Evolutionary conservation across 441 rosid genomes (phyloP).

Genomic region (Kokia cookei): DNA sequence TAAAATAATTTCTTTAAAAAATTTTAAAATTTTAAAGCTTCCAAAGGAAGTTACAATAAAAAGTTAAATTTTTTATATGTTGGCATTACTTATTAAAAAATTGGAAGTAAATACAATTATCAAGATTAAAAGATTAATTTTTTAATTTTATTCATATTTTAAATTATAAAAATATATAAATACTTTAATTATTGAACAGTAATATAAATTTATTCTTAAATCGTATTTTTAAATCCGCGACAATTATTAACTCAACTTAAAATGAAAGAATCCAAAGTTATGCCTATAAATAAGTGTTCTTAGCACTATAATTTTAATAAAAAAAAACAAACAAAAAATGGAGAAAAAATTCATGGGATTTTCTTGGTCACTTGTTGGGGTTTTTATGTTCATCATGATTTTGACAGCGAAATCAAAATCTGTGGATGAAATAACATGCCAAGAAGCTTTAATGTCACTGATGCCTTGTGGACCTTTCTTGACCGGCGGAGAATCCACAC

Average conservation of each 20-base stretch:
- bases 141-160: no score
- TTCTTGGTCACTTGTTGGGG: background rate
- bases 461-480: conserved; percentile 9
- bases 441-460: background rate
- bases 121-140: no score
- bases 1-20: no score
- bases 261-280: background rate
- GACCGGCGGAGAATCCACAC: background rate
- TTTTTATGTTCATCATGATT: background rate
- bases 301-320: background rate
- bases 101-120: no score
- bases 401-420: background rate
- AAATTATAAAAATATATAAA: no score
- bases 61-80: no score
- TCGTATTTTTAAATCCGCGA: no score
- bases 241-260: background rate
- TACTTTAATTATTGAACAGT: no score
- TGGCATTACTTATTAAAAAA: no score
- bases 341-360: conserved; percentile 3
- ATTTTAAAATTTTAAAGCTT: no score
- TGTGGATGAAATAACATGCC: conserved; percentile 5
- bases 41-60: no score
- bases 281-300: background rate
- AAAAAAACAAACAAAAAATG: background rate
- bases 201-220: no score